Base-by-base conservation (phyloP, 768 basidiomycete genomes). In the Tricholoma sp. region DNA sequence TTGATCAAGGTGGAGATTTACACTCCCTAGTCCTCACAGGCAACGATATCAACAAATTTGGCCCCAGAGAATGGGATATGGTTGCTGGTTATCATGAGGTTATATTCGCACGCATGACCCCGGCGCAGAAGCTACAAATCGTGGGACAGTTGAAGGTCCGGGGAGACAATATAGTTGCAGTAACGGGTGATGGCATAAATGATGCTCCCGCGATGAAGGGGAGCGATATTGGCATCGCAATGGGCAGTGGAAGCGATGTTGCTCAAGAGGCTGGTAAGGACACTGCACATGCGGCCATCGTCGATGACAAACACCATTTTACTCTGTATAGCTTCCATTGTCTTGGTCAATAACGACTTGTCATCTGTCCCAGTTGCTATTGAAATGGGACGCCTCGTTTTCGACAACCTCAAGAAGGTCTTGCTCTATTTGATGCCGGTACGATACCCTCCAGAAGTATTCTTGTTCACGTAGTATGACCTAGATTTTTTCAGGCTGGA, bases 101-200 rank as follows among this genome's bases (percentile, higher is more conserved):
- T 50, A 83, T 87, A 3, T 85, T 87, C 57, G 83, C 84, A 0
- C 74, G 85, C 5, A 84, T 82, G 1, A 80, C 78, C 0, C 84
- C 85, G 0, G 80, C 85, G 63, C 84, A 85, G 68, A 87, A 87
- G 63, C 69, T 86, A 0, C 75, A 78, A 48, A 86, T 87, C 58
- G 85, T 88, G 28, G 79, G 81, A 55, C 75, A 77, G 34, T 76
- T 84, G 59, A 81, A 86, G 65, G 67, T 66, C 7, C 68, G 76
- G 2, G 79, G 76, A 2, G 47, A 48, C 32, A 76, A 77, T 59
- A 76, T 80, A 1, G 83, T 85, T 6, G 84, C 81, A 1, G 83
- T 85, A 57, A 86, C 85, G 3, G 85, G 86, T 2, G 85, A 88
- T 64, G 85, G 85, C 29, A 81, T 83, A 0, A 84, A 84, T 58